A percentile compares a stretch with the other conserved stretches of the same genome.
These are phyloP conservation scores for Vanderwaltozyma polyspora DNA, from an alignment of 805 yeast genomes.

Conservation along the genomic window DNA sequence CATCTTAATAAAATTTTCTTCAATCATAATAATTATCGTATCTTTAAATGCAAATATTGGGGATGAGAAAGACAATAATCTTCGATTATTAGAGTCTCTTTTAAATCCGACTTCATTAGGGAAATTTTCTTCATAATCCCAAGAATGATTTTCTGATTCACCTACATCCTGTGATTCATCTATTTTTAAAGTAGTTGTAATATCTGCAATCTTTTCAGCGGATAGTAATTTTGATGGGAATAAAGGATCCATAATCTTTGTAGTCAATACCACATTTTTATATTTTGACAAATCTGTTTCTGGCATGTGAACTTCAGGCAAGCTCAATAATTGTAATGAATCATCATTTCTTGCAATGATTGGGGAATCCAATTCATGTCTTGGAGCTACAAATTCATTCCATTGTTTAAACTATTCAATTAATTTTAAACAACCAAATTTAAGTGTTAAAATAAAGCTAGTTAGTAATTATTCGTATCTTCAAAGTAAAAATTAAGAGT, in stretches of 20 bases:
- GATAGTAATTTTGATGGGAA: constrained; percentile 15
- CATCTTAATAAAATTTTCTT: constrained; percentile 22
- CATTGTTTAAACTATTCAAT: constrained; percentile 39
- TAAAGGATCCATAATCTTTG: constrained; percentile 20
- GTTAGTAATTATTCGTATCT: too few relatives aligned
- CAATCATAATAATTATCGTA: constrained; percentile 14
- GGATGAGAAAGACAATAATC: constrained; percentile 4
- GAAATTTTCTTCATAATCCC: constrained; percentile 20
- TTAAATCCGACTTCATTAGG: constrained; percentile 18
- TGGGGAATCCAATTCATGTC: constrained; percentile 34
- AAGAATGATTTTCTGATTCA: constrained; percentile 6
- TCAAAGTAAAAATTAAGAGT: too few relatives aligned
- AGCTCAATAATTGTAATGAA: constrained; percentile 15
- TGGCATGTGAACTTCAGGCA: constrained; percentile 25
- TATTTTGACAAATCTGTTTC: constrained; percentile 8
- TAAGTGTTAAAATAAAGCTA: too few relatives aligned
- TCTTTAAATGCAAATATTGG: constrained; percentile 14
- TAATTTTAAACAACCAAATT: too few relatives aligned
- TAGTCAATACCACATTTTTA: constrained; percentile 13
- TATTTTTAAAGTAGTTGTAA: constrained; percentile 6
- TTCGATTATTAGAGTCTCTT: background rate
- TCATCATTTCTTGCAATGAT: constrained; percentile 13
- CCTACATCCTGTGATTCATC: constrained; percentile 1
- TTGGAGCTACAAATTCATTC: constrained; percentile 35
- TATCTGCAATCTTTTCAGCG: constrained; percentile 8